Conservation (phyloP, 148 eudicot species). For the Arctostaphylos glauca region DNA sequence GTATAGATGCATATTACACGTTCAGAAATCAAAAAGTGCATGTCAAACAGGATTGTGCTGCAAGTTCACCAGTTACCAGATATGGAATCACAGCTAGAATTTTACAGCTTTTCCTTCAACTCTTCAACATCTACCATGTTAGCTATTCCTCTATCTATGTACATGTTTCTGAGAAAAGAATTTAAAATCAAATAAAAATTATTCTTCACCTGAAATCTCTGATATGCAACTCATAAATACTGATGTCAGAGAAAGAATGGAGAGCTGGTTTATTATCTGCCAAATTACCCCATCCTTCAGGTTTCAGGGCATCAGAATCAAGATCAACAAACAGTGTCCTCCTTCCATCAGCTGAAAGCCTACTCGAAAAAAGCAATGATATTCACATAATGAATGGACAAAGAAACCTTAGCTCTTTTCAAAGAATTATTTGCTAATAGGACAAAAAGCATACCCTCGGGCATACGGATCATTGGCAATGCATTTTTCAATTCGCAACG, state of each 20-base stretch:
- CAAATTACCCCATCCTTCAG: conserved; percentile 86
- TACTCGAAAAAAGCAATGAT: conserved; percentile 24
- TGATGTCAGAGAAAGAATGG: conserved; percentile 72
- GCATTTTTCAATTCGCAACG: conserved; percentile 70
- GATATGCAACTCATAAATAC: conserved; percentile 90
- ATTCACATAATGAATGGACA: not conserved
- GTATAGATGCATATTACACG: not conserved
- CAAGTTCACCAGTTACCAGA: not conserved
- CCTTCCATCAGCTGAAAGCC: conserved; percentile 77
- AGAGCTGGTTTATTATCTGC: conserved; percentile 70
- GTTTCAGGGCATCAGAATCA: conserved; percentile 65
- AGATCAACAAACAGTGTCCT: conserved; percentile 77
- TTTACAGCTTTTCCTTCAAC: not conserved
- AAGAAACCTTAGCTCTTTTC: conserved; percentile 12
- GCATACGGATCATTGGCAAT: conserved; percentile 94
- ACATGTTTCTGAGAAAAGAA: not conserved
- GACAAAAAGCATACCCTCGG: conserved; percentile 68
- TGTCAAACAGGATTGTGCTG: not conserved
- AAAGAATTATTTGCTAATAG: not conserved
- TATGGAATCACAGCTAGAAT: not conserved
- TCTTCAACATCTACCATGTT: not conserved
- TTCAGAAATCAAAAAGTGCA: too few relatives aligned
- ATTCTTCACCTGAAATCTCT: conserved; percentile 86
- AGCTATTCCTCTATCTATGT: not conserved
- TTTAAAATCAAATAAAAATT: not conserved